phyloP scores from a whole-genome alignment of 805 yeast genomes.

The Wickerhamiella siamensis region DNA sequence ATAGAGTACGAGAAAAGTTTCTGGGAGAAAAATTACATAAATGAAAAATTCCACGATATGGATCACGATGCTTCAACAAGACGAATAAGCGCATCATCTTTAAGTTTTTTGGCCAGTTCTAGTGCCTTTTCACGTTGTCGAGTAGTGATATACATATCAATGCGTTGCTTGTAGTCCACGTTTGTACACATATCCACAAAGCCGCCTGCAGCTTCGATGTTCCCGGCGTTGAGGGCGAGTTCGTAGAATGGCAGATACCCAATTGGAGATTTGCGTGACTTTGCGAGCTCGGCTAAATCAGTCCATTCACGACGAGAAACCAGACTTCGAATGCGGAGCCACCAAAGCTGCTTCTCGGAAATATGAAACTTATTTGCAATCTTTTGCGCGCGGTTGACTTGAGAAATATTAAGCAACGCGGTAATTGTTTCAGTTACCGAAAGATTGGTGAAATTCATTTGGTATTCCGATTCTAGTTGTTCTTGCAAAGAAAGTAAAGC shows the following conservation, averaged over 20 bases:
- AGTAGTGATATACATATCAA: slow-evolving; percentile 30
- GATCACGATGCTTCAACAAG: not conserved
- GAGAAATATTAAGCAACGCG: slow-evolving; percentile 34
- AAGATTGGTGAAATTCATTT: slow-evolving; percentile 28
- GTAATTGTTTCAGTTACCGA: slow-evolving; percentile 37
- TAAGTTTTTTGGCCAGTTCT: slow-evolving; percentile 21
- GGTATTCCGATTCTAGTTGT: slow-evolving; percentile 30
- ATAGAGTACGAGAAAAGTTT: not conserved
- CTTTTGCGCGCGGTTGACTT: slow-evolving; percentile 34
- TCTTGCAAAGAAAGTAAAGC: slow-evolving; percentile 33
- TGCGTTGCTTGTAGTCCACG: slow-evolving; percentile 32
- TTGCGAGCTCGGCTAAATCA: slow-evolving; percentile 40
- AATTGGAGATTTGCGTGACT: slow-evolving; percentile 45
- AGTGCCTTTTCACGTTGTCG: slow-evolving; percentile 29
- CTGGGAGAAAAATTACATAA: not conserved
- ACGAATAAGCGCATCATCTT: slow-evolving; percentile 11
- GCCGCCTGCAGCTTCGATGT: slow-evolving; percentile 41
- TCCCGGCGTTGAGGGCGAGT: slow-evolving; percentile 39
- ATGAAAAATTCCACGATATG: not conserved
- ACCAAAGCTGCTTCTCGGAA: slow-evolving; percentile 42
- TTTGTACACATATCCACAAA: slow-evolving; percentile 42
- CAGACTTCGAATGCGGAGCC: slow-evolving; percentile 36
- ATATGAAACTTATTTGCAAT: slow-evolving; percentile 41
- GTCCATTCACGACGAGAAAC: slow-evolving; percentile 39
- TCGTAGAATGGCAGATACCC: slow-evolving; percentile 54